phyloP scores from a whole-genome alignment of 108 stramenopile species.

The Cylindrotheca closterium region DNA sequence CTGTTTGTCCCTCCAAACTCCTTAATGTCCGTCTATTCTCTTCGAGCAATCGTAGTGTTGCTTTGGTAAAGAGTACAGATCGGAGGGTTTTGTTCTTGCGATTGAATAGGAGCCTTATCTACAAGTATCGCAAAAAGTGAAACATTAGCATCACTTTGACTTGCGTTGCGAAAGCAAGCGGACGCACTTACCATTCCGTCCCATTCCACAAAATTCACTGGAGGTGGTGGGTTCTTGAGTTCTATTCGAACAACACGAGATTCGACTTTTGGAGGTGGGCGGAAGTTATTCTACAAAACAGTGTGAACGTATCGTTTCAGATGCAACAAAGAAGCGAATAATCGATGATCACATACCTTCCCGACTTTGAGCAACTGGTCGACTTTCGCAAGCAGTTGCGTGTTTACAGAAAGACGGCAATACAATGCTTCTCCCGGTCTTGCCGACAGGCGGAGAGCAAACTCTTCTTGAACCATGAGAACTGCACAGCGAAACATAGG shows the following conservation, averaged over 20 bases:
- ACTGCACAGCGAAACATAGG: constrained; percentile 98
- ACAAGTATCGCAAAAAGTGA: not conserved
- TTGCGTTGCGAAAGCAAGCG: constrained; percentile 20
- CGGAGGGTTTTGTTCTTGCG: constrained; percentile 92
- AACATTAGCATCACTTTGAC: constrained; percentile 11
- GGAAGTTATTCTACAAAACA: constrained; percentile 96
- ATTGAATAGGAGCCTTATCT: constrained; percentile 85
- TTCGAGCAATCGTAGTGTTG: constrained; percentile 87
- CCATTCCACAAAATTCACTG: constrained; percentile 99
- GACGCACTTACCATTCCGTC: constrained; percentile 92
- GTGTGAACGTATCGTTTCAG: no score
- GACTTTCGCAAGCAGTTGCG: constrained; percentile 96
- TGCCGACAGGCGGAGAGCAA: constrained; percentile 92
- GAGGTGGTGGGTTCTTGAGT: constrained; percentile 94
- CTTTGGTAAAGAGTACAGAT: constrained; percentile 74
- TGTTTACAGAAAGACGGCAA: constrained; percentile 97
- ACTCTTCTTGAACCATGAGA: constrained; percentile 99
- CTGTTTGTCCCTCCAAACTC: constrained; percentile 19
- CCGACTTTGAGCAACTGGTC: constrained; percentile 98
- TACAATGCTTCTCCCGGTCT: constrained; percentile 95
- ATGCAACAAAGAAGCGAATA: no score
- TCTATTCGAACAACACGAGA: constrained; percentile 90
- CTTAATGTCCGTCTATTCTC: constrained; percentile 79
- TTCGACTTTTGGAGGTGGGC: constrained; percentile 97
- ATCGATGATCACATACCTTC: constrained; percentile 6